phyloP scores from a whole-genome alignment of 2,329 filamentous ascomycete species.

The Teratosphaeriaceae sp. region DNA sequence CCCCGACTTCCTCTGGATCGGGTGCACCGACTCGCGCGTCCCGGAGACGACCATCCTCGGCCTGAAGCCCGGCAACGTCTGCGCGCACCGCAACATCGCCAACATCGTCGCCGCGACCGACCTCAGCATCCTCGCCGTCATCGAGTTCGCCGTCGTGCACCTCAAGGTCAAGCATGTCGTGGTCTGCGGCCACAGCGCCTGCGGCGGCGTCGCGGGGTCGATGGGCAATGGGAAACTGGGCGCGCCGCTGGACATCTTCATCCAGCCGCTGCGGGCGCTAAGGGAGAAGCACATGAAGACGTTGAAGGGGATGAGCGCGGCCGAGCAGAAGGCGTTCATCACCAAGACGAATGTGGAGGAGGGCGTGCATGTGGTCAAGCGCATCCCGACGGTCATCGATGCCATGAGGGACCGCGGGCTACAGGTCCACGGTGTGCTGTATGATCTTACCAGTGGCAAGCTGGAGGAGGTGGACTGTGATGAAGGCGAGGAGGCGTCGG shows the following conservation, averaged over 20 bases:
- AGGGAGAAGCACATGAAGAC: conserved; percentile 47
- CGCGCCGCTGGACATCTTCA: conserved; percentile 51
- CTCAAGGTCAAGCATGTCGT: conserved; percentile 61
- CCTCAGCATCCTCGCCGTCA: conserved; percentile 66
- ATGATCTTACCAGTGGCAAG: conserved; percentile 55
- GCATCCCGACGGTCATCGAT: conserved; percentile 62
- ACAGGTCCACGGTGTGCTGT: conserved; percentile 70
- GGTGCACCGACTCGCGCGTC: conserved; percentile 78
- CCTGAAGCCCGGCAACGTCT: conserved; percentile 75
- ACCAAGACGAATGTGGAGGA: conserved; percentile 71
- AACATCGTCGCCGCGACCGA: conserved; percentile 73
- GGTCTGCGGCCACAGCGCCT: conserved; percentile 55
- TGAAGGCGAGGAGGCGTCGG: conserved; percentile 24
- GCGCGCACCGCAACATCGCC: conserved; percentile 86
- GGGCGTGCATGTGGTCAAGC: conserved; percentile 60
- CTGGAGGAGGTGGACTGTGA: conserved; percentile 45
- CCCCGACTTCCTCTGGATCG: conserved; percentile 70
- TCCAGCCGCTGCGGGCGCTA: conserved; percentile 50
- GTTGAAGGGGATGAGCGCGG: conserved; percentile 41
- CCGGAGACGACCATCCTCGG: conserved; percentile 77
- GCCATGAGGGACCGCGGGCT: conserved; percentile 65
- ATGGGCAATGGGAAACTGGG: conserved; percentile 52
- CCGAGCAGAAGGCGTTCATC: conserved; percentile 53
- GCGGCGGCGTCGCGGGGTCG: conserved; percentile 52
- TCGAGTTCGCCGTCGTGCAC: conserved; percentile 70